Evolutionary conservation across 345 rosid species (phyloP).

Genomic region (Rhodomyrtus tomentosa): DNA sequence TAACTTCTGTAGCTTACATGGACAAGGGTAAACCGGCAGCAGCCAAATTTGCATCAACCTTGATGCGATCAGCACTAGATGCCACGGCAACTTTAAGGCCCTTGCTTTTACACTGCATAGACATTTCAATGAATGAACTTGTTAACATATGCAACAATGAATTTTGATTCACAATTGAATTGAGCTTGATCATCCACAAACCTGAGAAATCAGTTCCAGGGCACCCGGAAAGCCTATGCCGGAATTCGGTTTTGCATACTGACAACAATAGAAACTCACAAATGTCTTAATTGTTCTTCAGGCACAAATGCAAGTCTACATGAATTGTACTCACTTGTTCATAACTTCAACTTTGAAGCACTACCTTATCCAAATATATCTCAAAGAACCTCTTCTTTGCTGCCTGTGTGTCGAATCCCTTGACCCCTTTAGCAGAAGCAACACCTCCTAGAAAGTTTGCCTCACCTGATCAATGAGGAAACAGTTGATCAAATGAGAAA

Average conservation of each 20-base stretch:
- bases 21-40: slow-evolving; percentile 73
- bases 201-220: slow-evolving; percentile 80
- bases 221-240: slow-evolving; percentile 97
- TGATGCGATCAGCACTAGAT: slow-evolving; percentile 91
- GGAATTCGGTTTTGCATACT: slow-evolving; percentile 92
- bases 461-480: slow-evolving; percentile 44
- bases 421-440: slow-evolving; percentile 73
- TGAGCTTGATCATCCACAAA: slow-evolving; percentile 5
- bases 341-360: background rate
- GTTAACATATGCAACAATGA: background rate
- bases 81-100: slow-evolving; percentile 96
- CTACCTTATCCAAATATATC: slow-evolving; percentile 83
- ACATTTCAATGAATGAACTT: background rate
- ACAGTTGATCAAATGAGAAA: background rate
- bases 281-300: background rate
- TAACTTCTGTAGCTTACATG: slow-evolving; percentile 32
- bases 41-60: slow-evolving; percentile 88
- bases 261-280: slow-evolving; percentile 1
- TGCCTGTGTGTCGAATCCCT: slow-evolving; percentile 48
- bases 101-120: slow-evolving; percentile 57
- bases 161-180: background rate
- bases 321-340: background rate
- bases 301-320: background rate
- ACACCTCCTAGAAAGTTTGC: slow-evolving; percentile 88
- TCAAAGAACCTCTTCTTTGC: slow-evolving; percentile 86